Percentiles rank a stretch among this genome's conserved stretches.
Conservation (phyloP, 169 alveolate genomes). For the Plasmodium cynomolgi region DNA sequence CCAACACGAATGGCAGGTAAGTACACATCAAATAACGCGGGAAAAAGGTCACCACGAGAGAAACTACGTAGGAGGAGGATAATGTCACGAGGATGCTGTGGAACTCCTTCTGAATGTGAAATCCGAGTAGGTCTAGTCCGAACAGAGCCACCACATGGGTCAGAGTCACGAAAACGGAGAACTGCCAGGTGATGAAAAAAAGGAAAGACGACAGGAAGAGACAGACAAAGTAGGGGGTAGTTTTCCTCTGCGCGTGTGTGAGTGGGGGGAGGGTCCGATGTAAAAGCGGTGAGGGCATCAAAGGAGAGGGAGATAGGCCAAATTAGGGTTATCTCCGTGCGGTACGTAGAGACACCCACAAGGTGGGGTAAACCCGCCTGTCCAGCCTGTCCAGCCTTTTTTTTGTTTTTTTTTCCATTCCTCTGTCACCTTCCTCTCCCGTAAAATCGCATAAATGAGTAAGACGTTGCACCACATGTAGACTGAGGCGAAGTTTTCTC, state of each 20-base stretch:
- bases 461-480: slow-evolving; percentile 57
- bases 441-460: slow-evolving; percentile 27
- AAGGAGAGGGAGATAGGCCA: background rate
- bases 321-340: background rate
- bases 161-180: slow-evolving; percentile 36
- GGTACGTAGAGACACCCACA: background rate
- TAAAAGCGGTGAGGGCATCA: background rate
- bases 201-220: slow-evolving; percentile 23
- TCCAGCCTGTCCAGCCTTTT: too few species aligned
- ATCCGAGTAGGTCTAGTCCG: slow-evolving; percentile 46
- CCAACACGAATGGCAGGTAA: slow-evolving; percentile 50
- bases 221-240: background rate
- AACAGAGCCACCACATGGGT: slow-evolving; percentile 47
- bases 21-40: slow-evolving; percentile 59
- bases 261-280: background rate
- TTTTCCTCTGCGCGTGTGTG: background rate
- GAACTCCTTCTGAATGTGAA: slow-evolving; percentile 11
- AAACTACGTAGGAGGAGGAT: slow-evolving; percentile 9
- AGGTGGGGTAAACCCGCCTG: background rate
- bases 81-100: background rate
- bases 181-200: slow-evolving; percentile 55
- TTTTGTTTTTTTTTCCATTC: background rate
- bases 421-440: slow-evolving; percentile 1
- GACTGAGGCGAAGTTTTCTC: slow-evolving; percentile 71
- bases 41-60: slow-evolving; percentile 15